phyloP scores from a whole-genome alignment of 306 rosid genomes.

The Albizia julibrissin region DNA sequence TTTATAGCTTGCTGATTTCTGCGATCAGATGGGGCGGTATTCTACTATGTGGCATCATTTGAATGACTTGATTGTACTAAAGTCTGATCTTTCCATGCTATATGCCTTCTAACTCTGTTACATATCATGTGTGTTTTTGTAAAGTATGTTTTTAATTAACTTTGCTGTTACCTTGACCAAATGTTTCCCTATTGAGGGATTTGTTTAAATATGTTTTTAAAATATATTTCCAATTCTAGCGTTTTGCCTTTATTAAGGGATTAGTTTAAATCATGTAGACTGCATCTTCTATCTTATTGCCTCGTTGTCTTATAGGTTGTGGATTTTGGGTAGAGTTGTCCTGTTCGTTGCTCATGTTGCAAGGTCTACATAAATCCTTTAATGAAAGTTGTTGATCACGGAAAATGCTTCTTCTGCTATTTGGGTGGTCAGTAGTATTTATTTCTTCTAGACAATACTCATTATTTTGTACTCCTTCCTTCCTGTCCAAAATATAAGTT shows the following conservation, averaged over 20 bases:
- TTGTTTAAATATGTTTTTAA: background rate
- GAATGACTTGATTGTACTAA: background rate
- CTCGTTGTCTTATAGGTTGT: slow-evolving; percentile 62
- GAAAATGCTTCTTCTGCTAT: slow-evolving; percentile 87
- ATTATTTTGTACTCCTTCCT: background rate
- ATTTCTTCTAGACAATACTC: slow-evolving; percentile 18
- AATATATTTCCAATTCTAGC: background rate
- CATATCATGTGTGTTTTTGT: background rate
- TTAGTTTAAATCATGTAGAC: background rate
- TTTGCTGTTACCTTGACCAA: background rate
- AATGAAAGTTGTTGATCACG: slow-evolving; percentile 94
- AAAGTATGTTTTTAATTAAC: background rate
- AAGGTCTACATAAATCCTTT: slow-evolving; percentile 93
- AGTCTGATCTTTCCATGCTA: background rate
- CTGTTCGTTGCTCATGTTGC: slow-evolving; percentile 96
- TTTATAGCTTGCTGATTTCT: background rate
- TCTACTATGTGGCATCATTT: background rate
- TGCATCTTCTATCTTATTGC: slow-evolving; percentile 19
- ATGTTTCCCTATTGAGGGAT: background rate
- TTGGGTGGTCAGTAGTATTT: slow-evolving; percentile 78
- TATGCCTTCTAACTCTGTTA: background rate
- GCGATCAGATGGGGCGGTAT: background rate
- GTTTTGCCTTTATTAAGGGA: slow-evolving; percentile 24
- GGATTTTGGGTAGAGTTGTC: slow-evolving; percentile 97
- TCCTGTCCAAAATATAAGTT: too few species aligned